Evolutionary conservation across 257 asterid species (phyloP).

Genomic region (Phtheirospermum japonicum): DNA sequence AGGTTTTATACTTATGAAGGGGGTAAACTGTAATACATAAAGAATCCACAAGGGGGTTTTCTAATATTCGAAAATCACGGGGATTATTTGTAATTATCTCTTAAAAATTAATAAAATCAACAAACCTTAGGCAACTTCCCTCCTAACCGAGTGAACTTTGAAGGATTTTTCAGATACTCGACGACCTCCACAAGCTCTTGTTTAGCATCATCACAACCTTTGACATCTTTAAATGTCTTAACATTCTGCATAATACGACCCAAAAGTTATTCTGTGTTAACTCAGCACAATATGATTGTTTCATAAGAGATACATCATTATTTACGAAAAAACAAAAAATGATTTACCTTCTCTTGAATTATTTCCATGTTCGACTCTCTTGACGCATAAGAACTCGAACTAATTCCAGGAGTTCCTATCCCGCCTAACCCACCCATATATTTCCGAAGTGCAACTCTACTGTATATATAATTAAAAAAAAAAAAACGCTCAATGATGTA

Average conservation of each 20-base stretch:
- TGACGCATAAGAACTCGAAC: constrained; percentile 81
- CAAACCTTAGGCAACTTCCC: constrained; percentile 97
- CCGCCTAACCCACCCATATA: constrained; percentile 94
- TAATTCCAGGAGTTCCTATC: constrained; percentile 91
- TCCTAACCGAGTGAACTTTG: constrained; percentile 91
- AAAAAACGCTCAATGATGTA: constrained; percentile 8
- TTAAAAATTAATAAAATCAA: constrained; percentile 16
- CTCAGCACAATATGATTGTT: constrained; percentile 12
- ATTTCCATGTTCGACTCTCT: constrained; percentile 86
- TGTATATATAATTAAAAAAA: constrained; percentile 55
- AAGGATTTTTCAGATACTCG: constrained; percentile 86
- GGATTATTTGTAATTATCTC: background rate
- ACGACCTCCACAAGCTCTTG: constrained; percentile 99
- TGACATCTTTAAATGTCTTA: constrained; percentile 96
- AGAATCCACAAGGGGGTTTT: background rate
- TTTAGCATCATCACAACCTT: constrained; percentile 99
- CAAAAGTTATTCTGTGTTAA: constrained; percentile 16
- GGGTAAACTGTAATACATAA: background rate
- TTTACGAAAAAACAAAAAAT: constrained; percentile 1
- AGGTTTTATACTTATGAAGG: background rate
- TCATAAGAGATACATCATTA: constrained; percentile 2
- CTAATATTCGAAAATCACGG: background rate
- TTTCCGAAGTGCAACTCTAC: constrained; percentile 88
- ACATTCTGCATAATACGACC: constrained; percentile 61
- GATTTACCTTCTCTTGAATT: constrained; percentile 77